These are phyloP conservation scores for Jacaranda copaia DNA, from an alignment of 257 asterid species.

Conservation along the genomic window DNA sequence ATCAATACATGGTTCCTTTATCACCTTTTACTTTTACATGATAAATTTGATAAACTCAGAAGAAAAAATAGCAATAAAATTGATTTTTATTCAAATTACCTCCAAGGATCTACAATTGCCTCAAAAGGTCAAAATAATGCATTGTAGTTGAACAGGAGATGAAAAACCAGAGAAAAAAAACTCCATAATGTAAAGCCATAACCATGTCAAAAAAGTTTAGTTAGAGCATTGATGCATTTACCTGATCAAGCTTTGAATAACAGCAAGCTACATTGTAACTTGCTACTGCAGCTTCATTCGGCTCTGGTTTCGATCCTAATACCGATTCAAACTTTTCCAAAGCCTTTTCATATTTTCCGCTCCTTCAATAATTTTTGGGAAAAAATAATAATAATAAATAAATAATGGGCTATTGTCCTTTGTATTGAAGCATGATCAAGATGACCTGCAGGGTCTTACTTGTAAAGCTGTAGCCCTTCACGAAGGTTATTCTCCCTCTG, in stretches of 20 bases:
- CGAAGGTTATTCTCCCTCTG: constrained; percentile 81
- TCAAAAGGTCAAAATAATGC: too few species aligned
- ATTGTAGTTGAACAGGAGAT: too few species aligned
- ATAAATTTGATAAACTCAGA: too few species aligned
- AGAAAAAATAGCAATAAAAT: too few species aligned
- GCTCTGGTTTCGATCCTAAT: constrained; percentile 84
- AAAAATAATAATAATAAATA: background rate
- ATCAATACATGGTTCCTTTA: too few species aligned
- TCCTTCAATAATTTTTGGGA: constrained; percentile 44
- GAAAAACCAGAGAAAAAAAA: background rate
- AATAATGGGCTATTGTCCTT: background rate
- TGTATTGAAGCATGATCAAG: background rate
- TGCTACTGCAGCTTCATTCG: constrained; percentile 77
- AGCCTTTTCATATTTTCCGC: constrained; percentile 78
- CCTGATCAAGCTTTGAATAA: constrained; percentile 92
- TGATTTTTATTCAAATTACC: too few species aligned
- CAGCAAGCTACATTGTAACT: constrained; percentile 96
- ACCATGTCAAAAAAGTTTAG: background rate
- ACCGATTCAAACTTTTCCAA: constrained; percentile 89
- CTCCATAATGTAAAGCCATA: background rate
- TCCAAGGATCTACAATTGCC: too few species aligned
- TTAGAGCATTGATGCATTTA: constrained; percentile 23
- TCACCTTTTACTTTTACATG: too few species aligned
- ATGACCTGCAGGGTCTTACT: constrained; percentile 50
- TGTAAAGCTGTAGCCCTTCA: constrained; percentile 82